A percentile compares a stretch with the other conserved stretches of the same genome.
Conservation (phyloP, 1,284 basidiomycete species). For the Cryptococcus sp. region DNA sequence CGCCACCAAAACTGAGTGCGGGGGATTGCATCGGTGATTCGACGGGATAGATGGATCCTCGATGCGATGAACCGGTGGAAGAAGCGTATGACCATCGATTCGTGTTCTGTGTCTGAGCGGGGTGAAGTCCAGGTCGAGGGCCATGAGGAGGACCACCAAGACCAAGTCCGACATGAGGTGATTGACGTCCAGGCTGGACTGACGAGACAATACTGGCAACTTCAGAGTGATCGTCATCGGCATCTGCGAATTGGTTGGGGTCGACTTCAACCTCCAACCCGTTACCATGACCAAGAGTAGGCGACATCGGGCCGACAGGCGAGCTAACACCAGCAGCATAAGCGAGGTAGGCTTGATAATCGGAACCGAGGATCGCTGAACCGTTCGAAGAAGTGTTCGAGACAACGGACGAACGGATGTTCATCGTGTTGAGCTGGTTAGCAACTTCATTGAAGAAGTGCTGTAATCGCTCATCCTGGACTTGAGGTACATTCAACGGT, state of each 20-base stretch:
- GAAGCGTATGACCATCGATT: constrained; percentile 36
- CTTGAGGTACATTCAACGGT: constrained; percentile 46
- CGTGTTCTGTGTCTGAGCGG: constrained; percentile 14
- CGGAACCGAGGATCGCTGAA: constrained; percentile 34
- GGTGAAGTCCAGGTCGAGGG: constrained; percentile 29
- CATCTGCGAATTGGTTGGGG: constrained; percentile 54
- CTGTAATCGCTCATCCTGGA: constrained; percentile 53
- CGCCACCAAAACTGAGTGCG: not conserved
- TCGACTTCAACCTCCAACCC: constrained; percentile 17
- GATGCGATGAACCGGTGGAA: constrained; percentile 24
- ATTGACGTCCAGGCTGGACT: constrained; percentile 16
- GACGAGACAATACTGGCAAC: constrained; percentile 24
- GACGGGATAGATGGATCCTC: constrained; percentile 14
- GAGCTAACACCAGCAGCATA: constrained; percentile 25
- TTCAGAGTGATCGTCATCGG: constrained; percentile 53
- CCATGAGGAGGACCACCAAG: constrained; percentile 25
- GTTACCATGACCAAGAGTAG: constrained; percentile 3
- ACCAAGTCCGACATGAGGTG: constrained; percentile 32
- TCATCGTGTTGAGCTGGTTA: constrained; percentile 55
- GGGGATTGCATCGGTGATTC: constrained; percentile 22
- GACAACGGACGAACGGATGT: constrained; percentile 47
- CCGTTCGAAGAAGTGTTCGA: constrained; percentile 42
- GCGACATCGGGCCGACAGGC: constrained; percentile 3
- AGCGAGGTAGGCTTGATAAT: constrained; percentile 38
- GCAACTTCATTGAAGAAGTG: constrained; percentile 58